phyloP scores from a whole-genome alignment of 176 grass and related monocot genomes.

The Raddia guianensis region DNA sequence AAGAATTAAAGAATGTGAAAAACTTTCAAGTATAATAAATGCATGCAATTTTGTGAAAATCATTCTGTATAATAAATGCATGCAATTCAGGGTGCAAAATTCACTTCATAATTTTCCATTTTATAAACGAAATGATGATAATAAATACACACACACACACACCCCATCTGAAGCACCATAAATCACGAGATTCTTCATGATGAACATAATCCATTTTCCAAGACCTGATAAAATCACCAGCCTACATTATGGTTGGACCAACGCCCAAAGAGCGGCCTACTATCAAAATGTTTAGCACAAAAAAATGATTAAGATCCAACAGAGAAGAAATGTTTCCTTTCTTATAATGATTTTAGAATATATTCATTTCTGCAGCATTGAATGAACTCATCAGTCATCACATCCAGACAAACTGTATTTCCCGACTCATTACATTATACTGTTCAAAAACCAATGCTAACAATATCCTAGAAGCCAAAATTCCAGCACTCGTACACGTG shows the following conservation, averaged over 20 bases:
- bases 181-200: background rate
- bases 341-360: background rate
- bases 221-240: background rate
- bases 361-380: background rate
- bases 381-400: background rate
- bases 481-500: background rate
- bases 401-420: background rate
- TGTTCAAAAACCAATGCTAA: background rate
- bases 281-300: background rate
- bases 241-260: background rate
- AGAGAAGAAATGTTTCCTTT: background rate
- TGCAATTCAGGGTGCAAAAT: background rate
- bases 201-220: background rate
- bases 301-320: slow-evolving; percentile 10
- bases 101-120: background rate
- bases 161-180: too few relatives aligned
- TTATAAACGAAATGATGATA: background rate
- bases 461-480: slow-evolving; percentile 6
- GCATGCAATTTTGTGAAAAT: background rate
- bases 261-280: background rate
- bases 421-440: background rate
- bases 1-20: background rate
- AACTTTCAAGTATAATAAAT: background rate
- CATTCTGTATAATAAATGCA: background rate
- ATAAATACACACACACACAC: too few relatives aligned